Evolutionary conservation across 2,329 filamentous ascomycete genomes (phyloP), one percentile per base, ranked within the genome.

Genomic region (Penicillium paneum): DNA sequence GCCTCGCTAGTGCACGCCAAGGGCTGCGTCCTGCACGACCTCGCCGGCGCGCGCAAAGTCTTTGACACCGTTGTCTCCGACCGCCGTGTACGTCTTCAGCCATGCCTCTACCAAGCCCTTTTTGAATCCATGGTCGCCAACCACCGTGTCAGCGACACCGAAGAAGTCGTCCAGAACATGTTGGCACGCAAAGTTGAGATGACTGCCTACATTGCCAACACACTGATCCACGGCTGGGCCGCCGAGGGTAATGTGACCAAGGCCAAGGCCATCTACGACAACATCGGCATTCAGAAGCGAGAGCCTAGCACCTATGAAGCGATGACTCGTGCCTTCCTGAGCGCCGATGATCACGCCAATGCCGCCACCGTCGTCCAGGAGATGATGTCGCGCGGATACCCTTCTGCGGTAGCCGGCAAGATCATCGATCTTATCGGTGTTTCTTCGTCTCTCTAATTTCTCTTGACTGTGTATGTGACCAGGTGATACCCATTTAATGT

Each of bases 291-390:
- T 28, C 83, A 86, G 51, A 91, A 87, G 76, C 87, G 94, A 54
- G 94, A 99, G 78, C 94, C 94, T 3, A 97, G 91, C 79, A 99
- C 94, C 5, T 99, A 99, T 73, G 94, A 99, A 77, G 92, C 93
- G 38, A 99, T 99, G 94, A 96, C 92, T 5, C 84, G 94, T 42
- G 94, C 94, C 0, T 97, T 88, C 75, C 83, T 99, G 51, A 86
- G 91, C 11, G 88, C 88, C 3, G 90, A 95, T 69, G 85, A 95
- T 70, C 86, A 90, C 32, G 82, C 86, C 45, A 81, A 83, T 54
- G 94, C 94, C 36, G 86, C 91, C 76, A 76, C 69, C 11, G 88
- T 96, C 13, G 92, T 96, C 24, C 83, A 88, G 52, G 94, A 99
- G 80, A 97, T 97, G 83, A 80, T 97, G 34, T 86, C 85, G 43